Evolutionary conservation across 805 yeast species (phyloP).

Genomic region (Starmera quercuum): DNA sequence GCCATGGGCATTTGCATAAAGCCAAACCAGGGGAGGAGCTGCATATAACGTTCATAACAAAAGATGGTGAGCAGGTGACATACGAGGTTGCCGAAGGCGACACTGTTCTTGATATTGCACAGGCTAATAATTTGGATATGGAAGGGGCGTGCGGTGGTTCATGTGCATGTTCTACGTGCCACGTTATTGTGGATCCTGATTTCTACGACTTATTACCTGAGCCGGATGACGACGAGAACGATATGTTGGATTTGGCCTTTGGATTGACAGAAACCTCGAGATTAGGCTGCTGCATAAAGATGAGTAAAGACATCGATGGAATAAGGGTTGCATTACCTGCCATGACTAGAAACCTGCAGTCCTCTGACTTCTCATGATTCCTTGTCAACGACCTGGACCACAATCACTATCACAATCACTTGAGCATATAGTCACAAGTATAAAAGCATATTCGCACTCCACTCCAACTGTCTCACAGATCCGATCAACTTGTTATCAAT

Average conservation of each 20-base stretch:
- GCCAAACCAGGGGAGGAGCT: conserved; percentile 93
- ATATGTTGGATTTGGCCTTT: conserved; percentile 95
- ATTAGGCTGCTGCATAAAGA: conserved; percentile 86
- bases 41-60: conserved; percentile 80
- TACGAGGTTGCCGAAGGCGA: conserved; percentile 92
- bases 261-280: conserved; percentile 96
- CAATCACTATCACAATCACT: no score
- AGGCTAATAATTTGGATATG: conserved; percentile 88
- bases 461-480: no score
- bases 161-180: conserved; percentile 98
- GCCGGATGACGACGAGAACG: conserved; percentile 96
- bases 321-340: conserved; percentile 93
- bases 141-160: conserved; percentile 99
- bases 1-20: conserved; percentile 82
- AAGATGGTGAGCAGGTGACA: conserved; percentile 79
- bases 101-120: conserved; percentile 87
- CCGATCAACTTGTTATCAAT: no score
- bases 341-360: conserved; percentile 89
- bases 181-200: conserved; percentile 92
- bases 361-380: conserved; percentile 65
- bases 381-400: no score
- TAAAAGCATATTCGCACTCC: no score
- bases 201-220: conserved; percentile 87
- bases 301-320: conserved; percentile 90
- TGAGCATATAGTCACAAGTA: no score